Evolutionary conservation across 2,329 filamentous ascomycete species (phyloP).

Genomic region (Alternaria triticimaculans): DNA sequence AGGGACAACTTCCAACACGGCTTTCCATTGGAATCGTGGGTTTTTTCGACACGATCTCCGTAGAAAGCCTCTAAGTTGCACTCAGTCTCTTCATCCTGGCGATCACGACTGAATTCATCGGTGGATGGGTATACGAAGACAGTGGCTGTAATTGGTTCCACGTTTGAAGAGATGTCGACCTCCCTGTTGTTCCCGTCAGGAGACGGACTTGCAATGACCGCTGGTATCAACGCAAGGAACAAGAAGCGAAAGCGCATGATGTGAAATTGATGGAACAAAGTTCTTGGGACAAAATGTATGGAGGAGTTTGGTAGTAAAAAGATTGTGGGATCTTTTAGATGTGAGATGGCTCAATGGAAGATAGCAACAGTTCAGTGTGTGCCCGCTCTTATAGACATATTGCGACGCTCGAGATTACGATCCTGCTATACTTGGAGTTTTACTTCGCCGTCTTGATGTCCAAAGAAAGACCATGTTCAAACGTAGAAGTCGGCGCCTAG

Average conservation of each 20-base stretch:
- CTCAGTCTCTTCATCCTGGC: neutral
- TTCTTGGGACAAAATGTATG: neutral
- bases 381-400: neutral
- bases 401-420: neutral
- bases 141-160: neutral
- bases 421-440: neutral
- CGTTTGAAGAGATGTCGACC: neutral
- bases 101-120: neutral
- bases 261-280: neutral
- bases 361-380: neutral
- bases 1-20: neutral
- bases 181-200: neutral
- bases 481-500: neutral
- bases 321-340: neutral
- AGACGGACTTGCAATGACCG: neutral
- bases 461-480: neutral
- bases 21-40: neutral
- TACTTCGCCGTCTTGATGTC: neutral
- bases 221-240: neutral
- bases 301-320: neutral
- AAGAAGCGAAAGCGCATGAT: neutral
- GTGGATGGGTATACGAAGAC: neutral
- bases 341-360: neutral
- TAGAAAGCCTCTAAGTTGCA: neutral
- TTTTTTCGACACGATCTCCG: neutral